Evolutionary conservation across 108 stramenopile genomes (phyloP), one percentile per base, ranked within the genome.

Genomic region (Fragilaria crotonensis): DNA sequence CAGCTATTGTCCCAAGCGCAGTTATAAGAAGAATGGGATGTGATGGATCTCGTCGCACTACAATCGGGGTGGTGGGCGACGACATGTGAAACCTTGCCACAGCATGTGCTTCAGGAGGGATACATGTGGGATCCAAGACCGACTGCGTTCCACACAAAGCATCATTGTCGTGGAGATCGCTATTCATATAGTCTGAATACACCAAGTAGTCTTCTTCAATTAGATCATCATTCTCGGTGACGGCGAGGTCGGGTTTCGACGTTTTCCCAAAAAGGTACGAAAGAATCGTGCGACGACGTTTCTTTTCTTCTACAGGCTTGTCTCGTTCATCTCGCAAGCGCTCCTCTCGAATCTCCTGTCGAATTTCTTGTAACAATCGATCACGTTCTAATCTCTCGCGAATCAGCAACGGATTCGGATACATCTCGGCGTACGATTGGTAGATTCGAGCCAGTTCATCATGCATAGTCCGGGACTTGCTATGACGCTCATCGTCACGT

Each of bases 61-160:
- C 54, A 36, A 68, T 72, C 5, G 75, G 71, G 0, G 57, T 60
- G 29, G 60, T 44, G 2, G 58, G 28, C 9, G 76, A 77, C 1
- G 67, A 28, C 54, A 81, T 36, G 22, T 78, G 74, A 55, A 74
- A 78, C 22, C 80, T 48, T 7, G 80, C 80, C 49, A 67, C 54
- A 30, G 31, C 54, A 45, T 78, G 67, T 3, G 69, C 80, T 49
- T 81, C 80, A n/a, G 25, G 48, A 11, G 80, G 80, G 57, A 81
- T 80, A 47, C 73, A 75, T 23, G 59, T 32, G 3, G 41, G 23
- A 53, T 80, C 79, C 31, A 80, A 48, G 9, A 52, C 49, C 18
- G 63, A 54, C 26, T 30, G 36, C 22, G 69, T 75, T n/a, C 70
- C 70, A 62, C 69, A 69, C 17, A 75, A 33, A 5, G 25, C 30